These are phyloP conservation scores for Didymella segeticola DNA, from an alignment of 2,329 filamentous ascomycete species.

Conservation along the genomic window DNA sequence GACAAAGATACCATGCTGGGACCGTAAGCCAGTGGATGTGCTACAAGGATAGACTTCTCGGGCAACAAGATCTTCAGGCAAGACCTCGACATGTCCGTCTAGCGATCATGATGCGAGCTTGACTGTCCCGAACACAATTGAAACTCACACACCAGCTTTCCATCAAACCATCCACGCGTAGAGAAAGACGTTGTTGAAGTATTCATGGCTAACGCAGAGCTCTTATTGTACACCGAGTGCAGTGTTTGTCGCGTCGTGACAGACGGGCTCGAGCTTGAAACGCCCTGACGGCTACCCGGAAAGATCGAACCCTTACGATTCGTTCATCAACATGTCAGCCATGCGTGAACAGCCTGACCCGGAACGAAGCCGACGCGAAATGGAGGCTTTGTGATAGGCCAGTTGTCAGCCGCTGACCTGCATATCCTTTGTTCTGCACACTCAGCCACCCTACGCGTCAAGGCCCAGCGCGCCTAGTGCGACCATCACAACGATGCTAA, in stretches of 20 bases:
- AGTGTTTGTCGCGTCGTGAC: background rate
- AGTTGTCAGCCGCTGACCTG: slow-evolving; percentile 2
- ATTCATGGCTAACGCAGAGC: background rate
- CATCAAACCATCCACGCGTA: background rate
- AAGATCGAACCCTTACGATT: slow-evolving; percentile 1
- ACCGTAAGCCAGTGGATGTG: too few relatives aligned
- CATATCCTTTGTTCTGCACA: slow-evolving; percentile 18
- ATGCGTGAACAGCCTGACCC: slow-evolving; percentile 2
- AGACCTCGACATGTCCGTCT: too few relatives aligned
- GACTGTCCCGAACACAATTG: too few relatives aligned
- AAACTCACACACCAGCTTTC: too few relatives aligned
- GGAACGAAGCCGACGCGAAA: slow-evolving; percentile 10
- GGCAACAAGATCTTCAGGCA: too few relatives aligned
- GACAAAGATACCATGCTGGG: too few relatives aligned
- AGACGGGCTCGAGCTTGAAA: slow-evolving; percentile 6
- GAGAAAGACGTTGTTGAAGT: background rate
- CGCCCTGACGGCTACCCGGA: background rate
- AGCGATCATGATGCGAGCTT: too few relatives aligned
- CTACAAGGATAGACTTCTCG: too few relatives aligned
- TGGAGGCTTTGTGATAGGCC: slow-evolving; percentile 17
- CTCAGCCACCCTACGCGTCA: slow-evolving; percentile 29
- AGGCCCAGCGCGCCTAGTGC: slow-evolving; percentile 22
- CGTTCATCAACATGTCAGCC: slow-evolving; percentile 6
- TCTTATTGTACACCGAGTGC: background rate
- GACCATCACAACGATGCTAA: background rate